phyloP scores from a whole-genome alignment of 164 flowering plant genomes.

The Umbellularia californica region DNA sequence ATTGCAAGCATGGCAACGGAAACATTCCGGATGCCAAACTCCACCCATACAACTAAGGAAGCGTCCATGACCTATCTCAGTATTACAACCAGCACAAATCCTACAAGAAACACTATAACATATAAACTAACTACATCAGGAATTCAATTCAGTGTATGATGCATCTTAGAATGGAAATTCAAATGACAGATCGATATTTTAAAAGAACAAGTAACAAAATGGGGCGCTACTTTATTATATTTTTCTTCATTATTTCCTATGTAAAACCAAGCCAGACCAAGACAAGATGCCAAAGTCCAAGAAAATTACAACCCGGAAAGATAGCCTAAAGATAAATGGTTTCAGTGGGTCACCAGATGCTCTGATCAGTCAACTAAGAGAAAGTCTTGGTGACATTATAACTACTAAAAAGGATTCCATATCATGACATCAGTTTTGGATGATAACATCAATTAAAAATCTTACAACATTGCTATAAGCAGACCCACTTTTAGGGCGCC shows the following conservation, averaged over 20 bases:
- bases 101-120: constrained; percentile 24
- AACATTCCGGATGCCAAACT: constrained; percentile 98
- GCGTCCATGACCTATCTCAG: constrained; percentile 88
- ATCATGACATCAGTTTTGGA: neutral
- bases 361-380: neutral
- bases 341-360: neutral
- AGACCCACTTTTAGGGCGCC: neutral
- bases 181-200: neutral
- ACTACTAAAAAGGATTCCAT: neutral
- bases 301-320: neutral
- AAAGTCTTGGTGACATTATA: neutral
- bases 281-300: neutral
- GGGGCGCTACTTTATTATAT: neutral
- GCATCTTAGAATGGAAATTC: constrained; percentile 2
- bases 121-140: constrained; percentile 4
- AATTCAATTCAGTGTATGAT: neutral
- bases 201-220: neutral
- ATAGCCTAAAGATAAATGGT: neutral
- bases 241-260: neutral
- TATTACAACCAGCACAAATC: constrained; percentile 86
- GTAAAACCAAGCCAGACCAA: neutral
- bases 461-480: neutral
- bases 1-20: constrained; percentile 80
- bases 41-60: constrained; percentile 87
- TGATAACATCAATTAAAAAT: neutral